These are phyloP conservation scores for Xylaria bambusicola DNA, from an alignment of 495 filamentous ascomycete genomes.

Conservation along the genomic window DNA sequence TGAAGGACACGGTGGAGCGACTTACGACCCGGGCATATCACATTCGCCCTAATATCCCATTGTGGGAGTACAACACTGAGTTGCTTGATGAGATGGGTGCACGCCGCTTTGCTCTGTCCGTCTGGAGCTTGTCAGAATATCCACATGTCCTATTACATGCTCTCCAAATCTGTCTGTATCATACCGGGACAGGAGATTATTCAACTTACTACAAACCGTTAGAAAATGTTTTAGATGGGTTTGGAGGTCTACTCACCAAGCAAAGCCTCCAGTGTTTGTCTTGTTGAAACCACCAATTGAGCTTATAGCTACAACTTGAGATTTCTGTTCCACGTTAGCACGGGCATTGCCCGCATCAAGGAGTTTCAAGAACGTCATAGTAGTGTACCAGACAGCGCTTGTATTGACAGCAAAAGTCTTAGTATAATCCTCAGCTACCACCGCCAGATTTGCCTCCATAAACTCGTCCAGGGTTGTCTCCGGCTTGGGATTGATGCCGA, in stretches of 20 bases:
- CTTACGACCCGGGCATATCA: constrained; percentile 68
- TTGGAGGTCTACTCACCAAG: constrained; percentile 50
- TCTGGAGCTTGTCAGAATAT: constrained; percentile 30
- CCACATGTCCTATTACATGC: neutral
- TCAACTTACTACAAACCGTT: constrained; percentile 12
- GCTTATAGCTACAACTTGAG: constrained; percentile 66
- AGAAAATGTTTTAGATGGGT: neutral
- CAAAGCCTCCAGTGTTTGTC: constrained; percentile 55
- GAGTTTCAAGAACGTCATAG: constrained; percentile 63
- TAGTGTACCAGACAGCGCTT: constrained; percentile 62
- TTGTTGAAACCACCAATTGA: constrained; percentile 64
- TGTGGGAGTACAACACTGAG: constrained; percentile 53
- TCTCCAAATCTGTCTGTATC: too few species aligned
- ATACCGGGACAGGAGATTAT: too few species aligned
- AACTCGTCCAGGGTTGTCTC: constrained; percentile 52
- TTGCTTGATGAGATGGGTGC: constrained; percentile 65
- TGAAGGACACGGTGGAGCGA: constrained; percentile 21
- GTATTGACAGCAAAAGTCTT: constrained; percentile 61
- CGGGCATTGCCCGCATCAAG: constrained; percentile 63
- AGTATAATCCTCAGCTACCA: constrained; percentile 59
- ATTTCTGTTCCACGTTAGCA: constrained; percentile 51
- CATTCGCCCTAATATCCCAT: constrained; percentile 65
- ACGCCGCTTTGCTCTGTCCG: constrained; percentile 63
- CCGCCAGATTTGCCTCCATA: constrained; percentile 50
- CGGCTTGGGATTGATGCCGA: constrained; percentile 31